phyloP scores from a whole-genome alignment of 1,284 basidiomycete species.

The Rhodotorula mucilaginosa region DNA sequence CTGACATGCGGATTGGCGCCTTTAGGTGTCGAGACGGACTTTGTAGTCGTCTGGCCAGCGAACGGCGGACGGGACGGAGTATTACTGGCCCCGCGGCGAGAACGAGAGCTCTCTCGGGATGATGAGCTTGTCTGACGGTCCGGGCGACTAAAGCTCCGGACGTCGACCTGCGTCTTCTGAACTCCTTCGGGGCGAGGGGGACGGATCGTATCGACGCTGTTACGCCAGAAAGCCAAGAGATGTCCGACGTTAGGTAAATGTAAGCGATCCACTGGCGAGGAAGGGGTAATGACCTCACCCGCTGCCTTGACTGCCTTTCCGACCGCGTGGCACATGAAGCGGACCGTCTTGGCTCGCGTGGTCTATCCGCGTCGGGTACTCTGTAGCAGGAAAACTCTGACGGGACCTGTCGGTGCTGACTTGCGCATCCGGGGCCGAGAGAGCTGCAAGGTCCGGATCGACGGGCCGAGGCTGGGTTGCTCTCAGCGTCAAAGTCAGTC shows the following conservation, averaged over 20 bases:
- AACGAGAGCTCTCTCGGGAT: no score
- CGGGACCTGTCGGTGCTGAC: no score
- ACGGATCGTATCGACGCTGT: not conserved
- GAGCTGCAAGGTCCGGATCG: constrained; percentile 38
- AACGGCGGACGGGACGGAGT: no score
- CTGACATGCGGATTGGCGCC: not conserved
- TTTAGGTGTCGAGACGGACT: no score
- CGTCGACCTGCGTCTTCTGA: not conserved
- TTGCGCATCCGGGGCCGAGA: constrained; percentile 15
- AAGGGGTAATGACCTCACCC: not conserved
- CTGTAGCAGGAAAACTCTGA: no score
- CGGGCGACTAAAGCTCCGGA: no score
- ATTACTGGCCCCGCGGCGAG: no score
- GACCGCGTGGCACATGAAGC: not conserved
- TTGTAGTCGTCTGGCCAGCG: no score
- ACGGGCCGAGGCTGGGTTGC: constrained; percentile 23
- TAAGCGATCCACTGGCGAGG: no score
- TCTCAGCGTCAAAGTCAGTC: not conserved
- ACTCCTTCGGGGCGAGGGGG: not conserved
- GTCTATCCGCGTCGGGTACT: no score
- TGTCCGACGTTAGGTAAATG: no score
- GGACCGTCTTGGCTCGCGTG: not conserved
- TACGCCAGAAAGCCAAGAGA: not conserved
- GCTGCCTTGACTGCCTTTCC: not conserved
- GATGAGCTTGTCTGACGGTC: no score